Percentiles rank a stretch among this genome's conserved stretches.
phyloP scores from a whole-genome alignment of 345 rosid genomes.

The Gossypium arboreum region DNA sequence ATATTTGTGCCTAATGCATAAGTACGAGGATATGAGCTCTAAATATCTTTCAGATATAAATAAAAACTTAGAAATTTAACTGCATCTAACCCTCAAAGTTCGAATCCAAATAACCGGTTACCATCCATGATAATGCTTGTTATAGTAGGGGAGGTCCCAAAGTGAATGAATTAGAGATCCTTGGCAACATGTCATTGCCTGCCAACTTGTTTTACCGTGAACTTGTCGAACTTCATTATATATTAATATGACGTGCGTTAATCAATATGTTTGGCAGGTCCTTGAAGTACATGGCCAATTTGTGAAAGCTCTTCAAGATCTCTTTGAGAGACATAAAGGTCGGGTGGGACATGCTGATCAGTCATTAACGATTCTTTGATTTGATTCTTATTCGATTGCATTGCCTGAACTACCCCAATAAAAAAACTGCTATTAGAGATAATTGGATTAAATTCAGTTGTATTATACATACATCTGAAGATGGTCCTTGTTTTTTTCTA shows the following conservation, averaged over 20 bases:
- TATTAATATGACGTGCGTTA: not conserved
- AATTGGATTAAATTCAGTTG: too few relatives aligned
- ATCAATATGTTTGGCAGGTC: constrained; percentile 27
- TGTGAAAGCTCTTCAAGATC: constrained; percentile 61
- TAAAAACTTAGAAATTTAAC: too few relatives aligned
- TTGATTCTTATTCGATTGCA: not conserved
- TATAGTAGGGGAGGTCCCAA: not conserved
- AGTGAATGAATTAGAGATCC: not conserved
- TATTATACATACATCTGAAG: too few relatives aligned
- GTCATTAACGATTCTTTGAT: constrained; percentile 57
- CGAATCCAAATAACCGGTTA: not conserved
- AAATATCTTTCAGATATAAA: too few relatives aligned
- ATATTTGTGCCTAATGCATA: too few relatives aligned
- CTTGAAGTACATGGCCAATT: constrained; percentile 52
- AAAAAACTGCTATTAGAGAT: too few relatives aligned
- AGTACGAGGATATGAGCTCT: too few relatives aligned
- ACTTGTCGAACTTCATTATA: not conserved
- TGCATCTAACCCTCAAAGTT: not conserved
- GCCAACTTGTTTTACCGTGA: not conserved
- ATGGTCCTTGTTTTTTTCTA: too few relatives aligned
- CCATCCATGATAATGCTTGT: not conserved
- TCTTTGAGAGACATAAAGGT: constrained; percentile 67
- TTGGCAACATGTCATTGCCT: not conserved
- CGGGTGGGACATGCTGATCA: constrained; percentile 57
- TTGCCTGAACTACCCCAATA: too few relatives aligned